phyloP scores from a whole-genome alignment of 768 basidiomycete genomes.

The Boletus reticuloceps region DNA sequence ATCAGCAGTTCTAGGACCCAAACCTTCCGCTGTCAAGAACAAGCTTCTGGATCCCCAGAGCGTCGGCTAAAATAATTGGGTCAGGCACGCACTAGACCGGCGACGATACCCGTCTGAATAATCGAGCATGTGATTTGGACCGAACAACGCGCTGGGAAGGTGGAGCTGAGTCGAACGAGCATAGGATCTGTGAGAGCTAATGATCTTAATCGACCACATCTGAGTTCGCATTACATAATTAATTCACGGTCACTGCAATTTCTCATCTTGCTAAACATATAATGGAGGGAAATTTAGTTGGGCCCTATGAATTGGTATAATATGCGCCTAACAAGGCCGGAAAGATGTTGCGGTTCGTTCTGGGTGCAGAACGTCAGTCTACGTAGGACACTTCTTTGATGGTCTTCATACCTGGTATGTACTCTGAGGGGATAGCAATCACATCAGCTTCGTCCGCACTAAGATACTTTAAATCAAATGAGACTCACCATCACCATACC shows the following conservation, averaged over 20 bases:
- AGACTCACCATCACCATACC: slow-evolving; percentile 82
- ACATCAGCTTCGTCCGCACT: slow-evolving; percentile 7
- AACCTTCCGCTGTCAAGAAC: too few species aligned
- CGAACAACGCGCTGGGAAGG: too few species aligned
- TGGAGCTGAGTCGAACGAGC: too few species aligned
- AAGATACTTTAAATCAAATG: neutral
- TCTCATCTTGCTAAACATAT: neutral
- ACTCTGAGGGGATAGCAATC: slow-evolving; percentile 39
- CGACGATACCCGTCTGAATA: too few species aligned
- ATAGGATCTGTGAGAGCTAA: too few species aligned
- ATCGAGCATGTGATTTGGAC: too few species aligned
- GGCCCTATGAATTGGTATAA: slow-evolving; percentile 90
- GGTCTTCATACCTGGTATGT: slow-evolving; percentile 63
- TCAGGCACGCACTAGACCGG: too few species aligned
- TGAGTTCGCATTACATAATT: neutral
- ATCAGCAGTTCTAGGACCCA: too few species aligned
- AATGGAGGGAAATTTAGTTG: slow-evolving; percentile 45
- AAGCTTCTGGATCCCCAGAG: too few species aligned
- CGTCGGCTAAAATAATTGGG: too few species aligned
- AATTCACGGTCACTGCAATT: neutral
- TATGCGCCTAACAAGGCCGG: slow-evolving; percentile 75
- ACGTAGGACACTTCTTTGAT: neutral
- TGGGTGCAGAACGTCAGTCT: slow-evolving; percentile 18
- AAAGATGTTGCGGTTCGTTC: slow-evolving; percentile 78
- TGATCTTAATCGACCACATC: too few species aligned